Base-by-base conservation (phyloP, 2,329 filamentous ascomycete species). In the Phialophora macrospora region DNA sequence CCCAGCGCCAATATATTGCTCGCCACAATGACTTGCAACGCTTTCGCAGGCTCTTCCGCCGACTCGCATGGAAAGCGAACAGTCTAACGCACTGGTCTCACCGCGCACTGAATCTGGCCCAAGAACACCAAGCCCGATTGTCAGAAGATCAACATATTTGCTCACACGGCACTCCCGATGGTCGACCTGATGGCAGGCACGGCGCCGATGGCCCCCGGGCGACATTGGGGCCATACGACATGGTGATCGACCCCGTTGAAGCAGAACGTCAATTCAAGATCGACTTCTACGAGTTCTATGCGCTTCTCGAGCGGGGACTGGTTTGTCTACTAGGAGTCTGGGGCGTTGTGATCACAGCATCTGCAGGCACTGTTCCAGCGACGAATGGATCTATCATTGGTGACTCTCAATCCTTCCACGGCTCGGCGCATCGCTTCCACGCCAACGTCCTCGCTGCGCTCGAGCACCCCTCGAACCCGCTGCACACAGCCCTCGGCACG, bases 211-310 rank as follows among this genome's bases (percentile, higher is more conserved):
- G 67, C 41, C 65, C 67, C 7, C 28, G 24, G n/a, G 62, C 67
- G 7, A 60, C 62, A 9, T 14, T 69, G 17, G 67, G 67, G 22
- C 52, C 52, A 0, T 69, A 69, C 38, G 60, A 67, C 11, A 58
- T 67, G 56, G 44, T 63, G 34, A 68, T 71, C n/a, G 69, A 69
- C 55, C 64, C 68, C 11, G 64, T 68, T 24, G 70, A 71, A 51
- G 84, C 84, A 0, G 86, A 89, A 75, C 82, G 85, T 17, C 91
- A 91, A 82, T 92, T 92, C 80, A 91, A 92, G 75, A 82, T 92
- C 7, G 90, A 92, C 73, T 92, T 92, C 68, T 88, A 90, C 76
- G 90, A 92, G 73, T 92, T 89, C 75, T 92, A 92, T 78, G 86
- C 87, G 59, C 82, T 90, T 41, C 83, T 92, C 6, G 90, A 92